These are phyloP conservation scores for Pogostemon cablin DNA, from an alignment of 257 asterid genomes.

Conservation along the genomic window DNA sequence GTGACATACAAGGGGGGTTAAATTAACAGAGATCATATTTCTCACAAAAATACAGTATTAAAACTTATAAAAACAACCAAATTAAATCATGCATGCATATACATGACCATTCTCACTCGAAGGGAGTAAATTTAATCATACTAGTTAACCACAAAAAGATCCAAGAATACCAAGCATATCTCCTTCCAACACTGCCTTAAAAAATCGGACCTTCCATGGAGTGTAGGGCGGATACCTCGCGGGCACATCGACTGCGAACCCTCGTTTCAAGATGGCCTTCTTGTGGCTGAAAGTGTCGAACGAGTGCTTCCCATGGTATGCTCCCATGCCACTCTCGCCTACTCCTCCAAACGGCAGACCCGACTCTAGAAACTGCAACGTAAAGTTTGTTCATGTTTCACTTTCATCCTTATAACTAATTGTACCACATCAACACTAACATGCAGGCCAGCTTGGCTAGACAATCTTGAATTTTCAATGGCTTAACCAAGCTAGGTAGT, in stretches of 20 bases:
- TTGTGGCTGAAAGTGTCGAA: slow-evolving; percentile 89
- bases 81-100: too few species aligned
- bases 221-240: slow-evolving; percentile 90
- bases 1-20: too few species aligned
- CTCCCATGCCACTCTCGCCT: slow-evolving; percentile 92
- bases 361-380: slow-evolving; percentile 52
- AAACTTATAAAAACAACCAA: not conserved
- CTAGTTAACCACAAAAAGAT: slow-evolving; percentile 49
- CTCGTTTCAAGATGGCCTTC: slow-evolving; percentile 69
- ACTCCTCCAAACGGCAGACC: slow-evolving; percentile 91
- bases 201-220: slow-evolving; percentile 50
- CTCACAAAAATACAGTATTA: not conserved
- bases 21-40: not conserved
- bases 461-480: too few species aligned
- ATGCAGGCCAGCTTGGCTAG: too few species aligned
- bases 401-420: too few species aligned
- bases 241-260: slow-evolving; percentile 60
- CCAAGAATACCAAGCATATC: slow-evolving; percentile 53
- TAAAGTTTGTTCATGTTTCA: not conserved
- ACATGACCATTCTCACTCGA: not conserved
- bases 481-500: too few species aligned
- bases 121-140: not conserved
- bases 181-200: slow-evolving; percentile 56
- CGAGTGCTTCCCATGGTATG: slow-evolving; percentile 83
- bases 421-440: too few species aligned